Base-by-base conservation (phyloP, 306 rosid genomes). In the Castanea sativa region DNA sequence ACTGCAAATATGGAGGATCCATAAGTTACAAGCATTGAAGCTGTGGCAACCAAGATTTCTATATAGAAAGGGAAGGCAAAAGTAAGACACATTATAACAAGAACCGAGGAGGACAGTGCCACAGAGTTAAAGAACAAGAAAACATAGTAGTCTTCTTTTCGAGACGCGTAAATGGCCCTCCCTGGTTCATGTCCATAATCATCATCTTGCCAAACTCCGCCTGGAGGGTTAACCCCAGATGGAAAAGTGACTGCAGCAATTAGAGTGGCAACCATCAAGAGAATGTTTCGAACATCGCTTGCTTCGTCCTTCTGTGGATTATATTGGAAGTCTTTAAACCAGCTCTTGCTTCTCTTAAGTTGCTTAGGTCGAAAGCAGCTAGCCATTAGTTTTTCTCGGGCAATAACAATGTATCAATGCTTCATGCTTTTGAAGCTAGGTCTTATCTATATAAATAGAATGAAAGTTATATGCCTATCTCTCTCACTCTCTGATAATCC, bases 121-220 rank as follows among this genome's bases (percentile, higher is more conserved):
- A 77, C 1, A 20, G 88, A 85, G 69, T 84, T 84, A 6, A 38
- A 80, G 3, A 80, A 8, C 60, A 77, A 73, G 64, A 87, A 87
- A 6, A 82, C 81, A 53, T 51, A 71, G 33, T 73, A 87, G 1
- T 82, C 23, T 0, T 0, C 1, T 43, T 53, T 67, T 1, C 67
- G 81, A 19, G 64, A 52, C 4, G 74, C 76, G 9, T 75, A 71
- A 20, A 83, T 85, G 14, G 82, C 80, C 5, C 68, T 71, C 10
- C 86, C 86, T 0, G 85, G 41, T 35, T 35, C 41, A 35, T 35
- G 41, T 35, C 41, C 9, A 1, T 6, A 6, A 1, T 1, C 9
- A 35, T 1, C 9, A 2, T 86, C 82, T 60, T 87, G 85, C 91
- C 91, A 85, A 43, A 87, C 82, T 1, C 88, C 87, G 16, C 88